These are phyloP conservation scores for Venturia aucupariae DNA, from an alignment of 2,329 filamentous ascomycete species.

Conservation along the genomic window DNA sequence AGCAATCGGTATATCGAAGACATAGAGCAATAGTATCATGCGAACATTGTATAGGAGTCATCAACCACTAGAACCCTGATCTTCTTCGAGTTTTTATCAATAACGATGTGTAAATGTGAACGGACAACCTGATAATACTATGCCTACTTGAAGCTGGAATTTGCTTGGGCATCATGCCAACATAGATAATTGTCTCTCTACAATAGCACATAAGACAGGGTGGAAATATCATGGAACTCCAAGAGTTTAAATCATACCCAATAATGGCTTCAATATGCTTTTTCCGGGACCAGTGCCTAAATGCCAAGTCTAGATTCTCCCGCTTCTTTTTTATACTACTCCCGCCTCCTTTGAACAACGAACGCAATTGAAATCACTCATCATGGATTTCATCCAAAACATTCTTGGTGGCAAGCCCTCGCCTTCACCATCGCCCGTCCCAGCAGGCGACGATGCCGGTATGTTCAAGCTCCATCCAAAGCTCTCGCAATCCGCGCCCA, in stretches of 20 bases:
- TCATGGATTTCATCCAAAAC: constrained; percentile 12
- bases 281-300: background rate
- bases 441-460: constrained; percentile 8
- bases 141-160: background rate
- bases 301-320: background rate
- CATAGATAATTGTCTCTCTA: background rate
- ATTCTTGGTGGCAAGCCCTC: constrained; percentile 13
- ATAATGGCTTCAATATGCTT: background rate
- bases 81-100: background rate
- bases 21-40: constrained; percentile 6
- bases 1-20: background rate
- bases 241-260: too few species aligned
- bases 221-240: too few species aligned
- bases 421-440: background rate
- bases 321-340: background rate
- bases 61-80: background rate
- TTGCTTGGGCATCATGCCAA: background rate
- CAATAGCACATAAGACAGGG: too few species aligned
- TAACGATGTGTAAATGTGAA: background rate
- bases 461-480: background rate
- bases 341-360: background rate
- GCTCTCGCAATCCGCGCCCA: background rate
- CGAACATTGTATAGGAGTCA: constrained; percentile 2
- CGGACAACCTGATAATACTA: background rate
- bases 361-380: background rate